phyloP scores from a whole-genome alignment of 106 monocot species.

The Dendrobium officinale region DNA sequence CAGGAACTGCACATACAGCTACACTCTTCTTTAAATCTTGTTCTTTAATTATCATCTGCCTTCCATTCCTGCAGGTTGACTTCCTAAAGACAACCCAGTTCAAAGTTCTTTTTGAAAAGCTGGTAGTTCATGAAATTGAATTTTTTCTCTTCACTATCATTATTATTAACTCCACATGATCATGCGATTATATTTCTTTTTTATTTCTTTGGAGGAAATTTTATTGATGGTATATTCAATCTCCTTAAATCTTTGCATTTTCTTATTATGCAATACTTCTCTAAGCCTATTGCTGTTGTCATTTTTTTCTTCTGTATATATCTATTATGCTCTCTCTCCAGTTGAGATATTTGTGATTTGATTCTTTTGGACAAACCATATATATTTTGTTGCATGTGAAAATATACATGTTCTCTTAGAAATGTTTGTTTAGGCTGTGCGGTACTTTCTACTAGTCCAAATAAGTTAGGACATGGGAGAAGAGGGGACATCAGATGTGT shows the following conservation, averaged over 20 bases:
- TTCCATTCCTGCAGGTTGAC: slow-evolving; percentile 4
- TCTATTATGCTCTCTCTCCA: background rate
- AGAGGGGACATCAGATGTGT: slow-evolving; percentile 9
- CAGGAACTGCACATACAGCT: background rate
- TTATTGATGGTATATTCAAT: background rate
- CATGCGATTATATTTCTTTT: background rate
- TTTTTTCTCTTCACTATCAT: background rate
- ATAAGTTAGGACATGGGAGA: slow-evolving; percentile 12
- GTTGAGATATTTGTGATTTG: background rate
- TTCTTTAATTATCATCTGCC: background rate
- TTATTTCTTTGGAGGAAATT: background rate
- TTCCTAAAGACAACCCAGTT: background rate
- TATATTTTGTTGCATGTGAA: background rate
- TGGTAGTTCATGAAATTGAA: slow-evolving; percentile 5
- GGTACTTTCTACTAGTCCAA: slow-evolving; percentile 10
- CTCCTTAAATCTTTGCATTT: background rate
- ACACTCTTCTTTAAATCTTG: background rate
- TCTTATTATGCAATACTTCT: background rate
- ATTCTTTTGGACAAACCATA: background rate
- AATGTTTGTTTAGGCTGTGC: slow-evolving; percentile 12
- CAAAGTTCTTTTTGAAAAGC: background rate
- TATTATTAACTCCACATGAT: background rate
- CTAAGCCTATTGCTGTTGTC: background rate
- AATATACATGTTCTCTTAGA: slow-evolving; percentile 7
- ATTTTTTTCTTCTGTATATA: background rate